phyloP scores from a whole-genome alignment of 2,329 filamentous ascomycete species.

The Alternaria panax region DNA sequence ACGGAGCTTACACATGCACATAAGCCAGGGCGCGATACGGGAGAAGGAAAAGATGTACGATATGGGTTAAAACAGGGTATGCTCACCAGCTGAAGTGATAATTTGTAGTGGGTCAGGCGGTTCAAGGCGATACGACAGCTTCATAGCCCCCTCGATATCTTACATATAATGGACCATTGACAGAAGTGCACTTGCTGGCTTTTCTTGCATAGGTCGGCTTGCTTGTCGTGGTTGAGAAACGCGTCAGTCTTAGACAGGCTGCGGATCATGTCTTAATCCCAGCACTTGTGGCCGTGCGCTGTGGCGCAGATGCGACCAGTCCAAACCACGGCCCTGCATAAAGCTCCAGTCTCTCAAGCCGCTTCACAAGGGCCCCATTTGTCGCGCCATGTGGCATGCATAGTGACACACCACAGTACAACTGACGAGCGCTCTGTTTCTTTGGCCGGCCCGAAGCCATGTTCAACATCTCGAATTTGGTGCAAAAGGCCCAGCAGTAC shows the following conservation, averaged over 20 bases:
- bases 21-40: slow-evolving; percentile 41
- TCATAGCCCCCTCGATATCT: background rate
- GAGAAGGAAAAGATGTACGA: background rate
- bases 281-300: slow-evolving; percentile 19
- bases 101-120: background rate
- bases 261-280: slow-evolving; percentile 14
- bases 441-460: slow-evolving; percentile 38
- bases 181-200: background rate
- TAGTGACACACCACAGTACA: slow-evolving; percentile 12
- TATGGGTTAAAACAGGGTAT: background rate
- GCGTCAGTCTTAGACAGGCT: background rate
- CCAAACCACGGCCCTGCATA: slow-evolving; percentile 21
- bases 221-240: background rate
- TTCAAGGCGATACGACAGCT: background rate
- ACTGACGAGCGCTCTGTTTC: slow-evolving; percentile 19
- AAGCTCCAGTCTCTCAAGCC: slow-evolving; percentile 20
- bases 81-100: background rate
- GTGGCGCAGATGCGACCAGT: slow-evolving; percentile 16
- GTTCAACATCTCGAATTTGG: slow-evolving; percentile 74
- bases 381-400: slow-evolving; percentile 41
- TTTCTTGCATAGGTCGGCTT: background rate
- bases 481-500: slow-evolving; percentile 94
- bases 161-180: background rate
- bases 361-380: slow-evolving; percentile 19
- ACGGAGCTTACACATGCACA: slow-evolving; percentile 87